These are phyloP conservation scores for Tripterygium wilfordii DNA, from an alignment of 177 flowering plant species.

Conservation along the genomic window DNA sequence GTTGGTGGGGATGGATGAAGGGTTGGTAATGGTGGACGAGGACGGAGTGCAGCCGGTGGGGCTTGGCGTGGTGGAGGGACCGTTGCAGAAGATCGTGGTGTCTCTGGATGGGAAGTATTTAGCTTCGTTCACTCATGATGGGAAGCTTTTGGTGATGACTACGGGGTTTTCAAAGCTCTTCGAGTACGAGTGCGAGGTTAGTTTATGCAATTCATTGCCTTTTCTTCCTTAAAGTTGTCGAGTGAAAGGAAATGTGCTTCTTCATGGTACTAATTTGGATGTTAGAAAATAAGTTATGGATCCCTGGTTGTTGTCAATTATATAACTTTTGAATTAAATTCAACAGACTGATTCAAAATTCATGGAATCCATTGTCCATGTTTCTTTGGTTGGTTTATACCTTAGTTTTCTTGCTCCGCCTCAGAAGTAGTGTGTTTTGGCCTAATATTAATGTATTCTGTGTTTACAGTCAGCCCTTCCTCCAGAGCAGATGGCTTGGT, in stretches of 20 bases:
- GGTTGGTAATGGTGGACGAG: slow-evolving; percentile 70
- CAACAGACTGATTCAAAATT: too few relatives aligned
- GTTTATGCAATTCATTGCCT: slow-evolving; percentile 5
- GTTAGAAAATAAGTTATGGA: too few relatives aligned
- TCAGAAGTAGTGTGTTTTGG: too few relatives aligned
- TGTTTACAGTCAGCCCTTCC: slow-evolving; percentile 79
- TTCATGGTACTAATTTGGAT: too few relatives aligned
- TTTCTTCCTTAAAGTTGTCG: not conserved
- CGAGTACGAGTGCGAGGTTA: slow-evolving; percentile 72
- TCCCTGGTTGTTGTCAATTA: too few relatives aligned
- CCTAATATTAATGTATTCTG: too few relatives aligned
- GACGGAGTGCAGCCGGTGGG: slow-evolving; percentile 69
- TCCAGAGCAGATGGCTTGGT: slow-evolving; percentile 96
- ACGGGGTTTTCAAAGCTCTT: slow-evolving; percentile 29
- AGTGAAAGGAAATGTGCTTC: too few relatives aligned
- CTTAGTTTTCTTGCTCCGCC: not conserved
- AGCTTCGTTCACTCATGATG: slow-evolving; percentile 84
- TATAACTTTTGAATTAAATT: too few relatives aligned
- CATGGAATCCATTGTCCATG: too few relatives aligned
- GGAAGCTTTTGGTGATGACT: slow-evolving; percentile 61
- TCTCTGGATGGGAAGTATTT: slow-evolving; percentile 69
- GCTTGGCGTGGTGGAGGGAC: slow-evolving; percentile 41
- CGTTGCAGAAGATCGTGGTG: slow-evolving; percentile 84
- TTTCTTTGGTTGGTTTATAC: not conserved
- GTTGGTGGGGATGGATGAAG: slow-evolving; percentile 49